These are phyloP conservation scores for Cytospora piceae DNA, from an alignment of 2,329 filamentous ascomycete genomes.

Conservation along the genomic window DNA sequence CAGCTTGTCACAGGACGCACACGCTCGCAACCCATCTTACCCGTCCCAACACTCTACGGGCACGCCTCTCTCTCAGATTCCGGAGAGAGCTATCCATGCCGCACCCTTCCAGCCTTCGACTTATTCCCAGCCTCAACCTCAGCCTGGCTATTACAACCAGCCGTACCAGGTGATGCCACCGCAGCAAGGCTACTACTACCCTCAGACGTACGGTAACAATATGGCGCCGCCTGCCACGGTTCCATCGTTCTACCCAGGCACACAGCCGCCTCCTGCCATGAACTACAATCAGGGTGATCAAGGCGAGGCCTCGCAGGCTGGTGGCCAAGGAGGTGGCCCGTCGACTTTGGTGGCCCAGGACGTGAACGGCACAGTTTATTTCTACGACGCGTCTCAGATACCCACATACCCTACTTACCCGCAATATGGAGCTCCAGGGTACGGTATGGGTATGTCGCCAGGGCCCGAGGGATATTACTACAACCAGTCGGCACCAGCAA, in stretches of 20 bases:
- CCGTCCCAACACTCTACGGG: constrained; percentile 71
- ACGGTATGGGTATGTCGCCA: constrained; percentile 65
- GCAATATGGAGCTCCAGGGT: constrained; percentile 47
- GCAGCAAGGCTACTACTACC: constrained; percentile 71
- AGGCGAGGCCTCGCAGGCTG: constrained; percentile 43
- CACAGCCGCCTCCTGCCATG: constrained; percentile 51
- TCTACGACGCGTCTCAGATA: constrained; percentile 80
- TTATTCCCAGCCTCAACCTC: constrained; percentile 66
- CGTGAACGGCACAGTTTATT: constrained; percentile 95
- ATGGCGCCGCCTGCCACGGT: constrained; percentile 47
- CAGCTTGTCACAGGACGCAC: constrained; percentile 60
- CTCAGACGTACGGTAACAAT: constrained; percentile 51
- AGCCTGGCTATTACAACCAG: constrained; percentile 61
- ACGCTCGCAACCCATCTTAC: constrained; percentile 70
- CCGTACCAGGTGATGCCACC: constrained; percentile 62
- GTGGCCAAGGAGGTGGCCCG: constrained; percentile 58
- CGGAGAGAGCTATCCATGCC: constrained; percentile 88
- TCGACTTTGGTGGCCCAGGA: constrained; percentile 75
- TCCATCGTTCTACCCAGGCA: constrained; percentile 60
- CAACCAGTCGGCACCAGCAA: constrained; percentile 56
- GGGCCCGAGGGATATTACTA: constrained; percentile 74
- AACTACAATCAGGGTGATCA: constrained; percentile 50
- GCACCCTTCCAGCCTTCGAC: constrained; percentile 82
- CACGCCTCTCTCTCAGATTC: constrained; percentile 88
- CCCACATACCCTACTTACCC: constrained; percentile 56